Percentiles rank a stretch among this genome's conserved stretches.
Conservation (phyloP, 1,139 yeast genomes). For the Pichia sp. region DNA sequence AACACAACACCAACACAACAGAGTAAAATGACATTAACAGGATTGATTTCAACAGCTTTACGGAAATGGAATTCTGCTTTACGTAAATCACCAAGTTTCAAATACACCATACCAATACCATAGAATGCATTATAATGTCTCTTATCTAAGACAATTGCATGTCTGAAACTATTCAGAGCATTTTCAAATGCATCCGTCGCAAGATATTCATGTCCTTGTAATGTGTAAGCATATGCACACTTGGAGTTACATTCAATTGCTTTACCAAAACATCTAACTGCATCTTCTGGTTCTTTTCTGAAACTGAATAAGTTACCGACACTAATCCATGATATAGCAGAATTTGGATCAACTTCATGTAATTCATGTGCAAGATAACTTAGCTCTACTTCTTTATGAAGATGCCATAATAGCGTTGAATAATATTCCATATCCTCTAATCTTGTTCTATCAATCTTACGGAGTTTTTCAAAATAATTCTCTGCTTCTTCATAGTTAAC, state of each 20-base stretch:
- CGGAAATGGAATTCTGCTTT: constrained; percentile 87
- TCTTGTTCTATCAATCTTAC: constrained; percentile 76
- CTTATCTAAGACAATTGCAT: constrained; percentile 72
- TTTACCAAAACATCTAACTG: constrained; percentile 81
- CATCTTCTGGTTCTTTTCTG: constrained; percentile 84
- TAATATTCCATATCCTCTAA: constrained; percentile 87
- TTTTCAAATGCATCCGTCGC: constrained; percentile 88
- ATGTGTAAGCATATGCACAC: constrained; percentile 86
- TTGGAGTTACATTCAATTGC: constrained; percentile 63
- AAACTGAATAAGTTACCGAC: constrained; percentile 88
- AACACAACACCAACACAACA: constrained; percentile 96
- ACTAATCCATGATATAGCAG: constrained; percentile 90
- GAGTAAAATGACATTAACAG: constrained; percentile 83
- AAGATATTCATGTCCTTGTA: constrained; percentile 92
- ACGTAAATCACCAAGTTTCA: constrained; percentile 79
- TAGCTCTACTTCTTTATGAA: constrained; percentile 78
- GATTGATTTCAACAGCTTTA: constrained; percentile 86
- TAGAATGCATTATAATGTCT: constrained; percentile 94
- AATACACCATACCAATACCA: constrained; percentile 94
- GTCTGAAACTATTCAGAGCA: constrained; percentile 82
- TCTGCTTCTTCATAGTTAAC: constrained; percentile 83
- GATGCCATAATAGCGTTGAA: constrained; percentile 92
- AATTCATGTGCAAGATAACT: constrained; percentile 82
- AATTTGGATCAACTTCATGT: constrained; percentile 53
- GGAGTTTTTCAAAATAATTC: constrained; percentile 56